phyloP scores from a whole-genome alignment of 257 asterid species.

The Vinca minor region DNA sequence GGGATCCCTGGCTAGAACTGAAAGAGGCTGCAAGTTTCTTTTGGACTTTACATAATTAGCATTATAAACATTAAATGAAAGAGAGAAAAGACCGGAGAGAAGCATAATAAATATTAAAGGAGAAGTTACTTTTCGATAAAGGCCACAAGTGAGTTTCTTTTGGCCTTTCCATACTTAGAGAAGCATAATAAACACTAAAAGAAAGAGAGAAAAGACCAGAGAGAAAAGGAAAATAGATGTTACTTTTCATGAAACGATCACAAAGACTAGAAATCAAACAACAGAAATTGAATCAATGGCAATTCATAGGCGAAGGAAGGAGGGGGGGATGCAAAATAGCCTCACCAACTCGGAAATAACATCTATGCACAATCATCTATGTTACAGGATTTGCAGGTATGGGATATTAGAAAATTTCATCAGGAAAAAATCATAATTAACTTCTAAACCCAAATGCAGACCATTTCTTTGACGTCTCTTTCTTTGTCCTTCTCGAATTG shows the following conservation, averaged over 20 bases:
- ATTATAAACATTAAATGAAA: too few species aligned
- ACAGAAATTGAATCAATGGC: constrained; percentile 22
- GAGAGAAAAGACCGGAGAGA: too few species aligned
- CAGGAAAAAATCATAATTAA: constrained; percentile 26
- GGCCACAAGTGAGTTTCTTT: too few species aligned
- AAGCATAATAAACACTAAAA: not conserved
- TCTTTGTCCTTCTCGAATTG: constrained; percentile 64
- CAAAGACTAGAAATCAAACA: constrained; percentile 30
- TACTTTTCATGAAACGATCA: constrained; percentile 27
- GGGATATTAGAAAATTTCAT: constrained; percentile 12
- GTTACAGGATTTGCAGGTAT: constrained; percentile 28
- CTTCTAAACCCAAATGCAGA: constrained; percentile 90
- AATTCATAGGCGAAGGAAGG: constrained; percentile 26
- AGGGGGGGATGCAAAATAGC: constrained; percentile 19
- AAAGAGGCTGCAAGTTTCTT: not conserved
- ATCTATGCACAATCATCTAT: constrained; percentile 55
- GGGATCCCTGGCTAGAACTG: not conserved
- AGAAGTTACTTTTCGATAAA: too few species aligned
- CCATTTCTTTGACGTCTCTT: constrained; percentile 92
- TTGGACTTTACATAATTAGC: too few species aligned
- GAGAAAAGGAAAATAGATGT: not conserved
- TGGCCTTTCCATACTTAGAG: not conserved
- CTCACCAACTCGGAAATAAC: constrained; percentile 39
- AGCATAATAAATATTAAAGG: too few species aligned
- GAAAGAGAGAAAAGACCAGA: not conserved